Evolutionary conservation across 805 yeast species (phyloP).

Genomic region (Wickerhamiella alocasiicola): DNA sequence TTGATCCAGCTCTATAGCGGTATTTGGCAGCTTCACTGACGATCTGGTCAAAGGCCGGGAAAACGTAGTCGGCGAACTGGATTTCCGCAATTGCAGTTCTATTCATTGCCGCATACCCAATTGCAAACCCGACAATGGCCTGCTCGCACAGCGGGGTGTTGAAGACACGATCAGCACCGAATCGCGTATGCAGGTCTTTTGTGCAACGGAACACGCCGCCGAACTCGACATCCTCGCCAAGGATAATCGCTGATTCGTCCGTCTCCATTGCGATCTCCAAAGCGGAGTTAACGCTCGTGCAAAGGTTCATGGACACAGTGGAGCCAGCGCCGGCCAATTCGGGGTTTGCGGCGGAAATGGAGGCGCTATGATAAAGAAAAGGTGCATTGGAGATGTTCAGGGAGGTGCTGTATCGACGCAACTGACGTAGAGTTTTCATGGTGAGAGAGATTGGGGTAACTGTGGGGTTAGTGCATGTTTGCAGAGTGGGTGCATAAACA

Average conservation of each 20-base stretch:
- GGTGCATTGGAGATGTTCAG: constrained; percentile 18
- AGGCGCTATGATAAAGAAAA: constrained; percentile 19
- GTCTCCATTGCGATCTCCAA: constrained; percentile 77
- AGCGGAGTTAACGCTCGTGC: constrained; percentile 77
- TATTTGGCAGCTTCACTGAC: constrained; percentile 94
- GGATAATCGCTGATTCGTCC: constrained; percentile 75
- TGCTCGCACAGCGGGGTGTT: constrained; percentile 93
- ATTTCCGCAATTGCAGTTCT: constrained; percentile 86
- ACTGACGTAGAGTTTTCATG: background rate
- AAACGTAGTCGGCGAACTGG: constrained; percentile 93
- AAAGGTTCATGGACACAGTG: constrained; percentile 25
- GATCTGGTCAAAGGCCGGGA: constrained; percentile 93
- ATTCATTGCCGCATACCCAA: constrained; percentile 80
- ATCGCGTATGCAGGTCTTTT: constrained; percentile 77
- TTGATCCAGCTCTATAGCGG: constrained; percentile 88
- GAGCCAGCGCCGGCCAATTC: constrained; percentile 18
- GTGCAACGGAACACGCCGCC: constrained; percentile 93
- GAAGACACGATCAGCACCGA: constrained; percentile 74
- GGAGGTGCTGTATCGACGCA: background rate
- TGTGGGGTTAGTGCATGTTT: constrained; percentile 11
- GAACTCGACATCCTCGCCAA: constrained; percentile 95
- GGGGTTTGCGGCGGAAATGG: constrained; percentile 17
- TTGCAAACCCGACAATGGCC: constrained; percentile 82
- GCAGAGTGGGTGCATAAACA: background rate
- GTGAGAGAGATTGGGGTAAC: constrained; percentile 4